These are phyloP conservation scores for Withania somnifera DNA, from an alignment of 305 asterid genomes.

Conservation along the genomic window DNA sequence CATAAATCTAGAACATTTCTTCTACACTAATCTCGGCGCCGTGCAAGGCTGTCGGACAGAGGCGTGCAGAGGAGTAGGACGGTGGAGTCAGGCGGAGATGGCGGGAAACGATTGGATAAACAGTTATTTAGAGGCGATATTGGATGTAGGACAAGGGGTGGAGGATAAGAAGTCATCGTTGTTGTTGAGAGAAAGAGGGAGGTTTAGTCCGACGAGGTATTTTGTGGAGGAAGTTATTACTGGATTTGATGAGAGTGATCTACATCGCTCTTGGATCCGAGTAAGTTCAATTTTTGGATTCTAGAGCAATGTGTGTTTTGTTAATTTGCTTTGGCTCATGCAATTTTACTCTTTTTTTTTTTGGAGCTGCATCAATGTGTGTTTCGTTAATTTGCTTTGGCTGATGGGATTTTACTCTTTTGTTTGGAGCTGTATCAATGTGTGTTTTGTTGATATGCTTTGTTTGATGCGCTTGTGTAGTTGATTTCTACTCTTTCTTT, in stretches of 20 bases:
- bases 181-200: constrained; percentile 79
- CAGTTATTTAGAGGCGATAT: constrained; percentile 86
- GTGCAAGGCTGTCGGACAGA: neutral
- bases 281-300: constrained; percentile 31
- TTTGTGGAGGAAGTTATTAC: constrained; percentile 86
- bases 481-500: too few species aligned
- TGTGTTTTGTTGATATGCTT: neutral
- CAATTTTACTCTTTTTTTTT: neutral
- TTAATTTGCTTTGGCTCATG: neutral
- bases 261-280: constrained; percentile 78
- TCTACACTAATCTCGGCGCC: neutral
- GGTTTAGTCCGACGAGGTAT: constrained; percentile 91
- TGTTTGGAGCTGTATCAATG: neutral
- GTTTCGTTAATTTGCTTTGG: too few species aligned
- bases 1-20: neutral
- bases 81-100: constrained; percentile 21
- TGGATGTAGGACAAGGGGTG: constrained; percentile 71
- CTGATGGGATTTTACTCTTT: neutral
- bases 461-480: neutral
- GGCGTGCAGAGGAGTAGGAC: neutral
- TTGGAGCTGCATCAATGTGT: neutral
- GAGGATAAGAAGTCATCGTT: constrained; percentile 58
- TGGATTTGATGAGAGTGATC: constrained; percentile 91
- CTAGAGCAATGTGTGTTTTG: neutral
- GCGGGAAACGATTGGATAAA: constrained; percentile 97